Evolutionary conservation across 2,329 filamentous ascomycete species (phyloP).

Genomic region (Diaporthe eres): DNA sequence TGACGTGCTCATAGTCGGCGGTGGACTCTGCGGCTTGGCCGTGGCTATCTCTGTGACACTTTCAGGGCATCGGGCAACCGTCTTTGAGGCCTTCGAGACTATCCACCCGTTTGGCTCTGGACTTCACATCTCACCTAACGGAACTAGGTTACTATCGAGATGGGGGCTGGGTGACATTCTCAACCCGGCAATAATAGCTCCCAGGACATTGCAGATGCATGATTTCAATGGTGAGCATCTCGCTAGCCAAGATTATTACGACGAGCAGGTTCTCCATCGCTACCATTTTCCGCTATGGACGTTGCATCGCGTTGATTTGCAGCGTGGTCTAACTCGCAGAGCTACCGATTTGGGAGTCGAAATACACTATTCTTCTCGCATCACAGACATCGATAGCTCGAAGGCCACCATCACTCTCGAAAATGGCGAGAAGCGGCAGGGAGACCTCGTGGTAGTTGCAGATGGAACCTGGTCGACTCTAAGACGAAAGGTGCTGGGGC

Average conservation of each 20-base stretch:
- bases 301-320: slow-evolving; percentile 17
- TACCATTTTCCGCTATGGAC: slow-evolving; percentile 7
- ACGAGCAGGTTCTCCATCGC: neutral
- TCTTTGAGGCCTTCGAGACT: slow-evolving; percentile 20
- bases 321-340: neutral
- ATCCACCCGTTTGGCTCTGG: slow-evolving; percentile 15
- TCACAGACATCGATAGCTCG: neutral
- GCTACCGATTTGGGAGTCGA: neutral
- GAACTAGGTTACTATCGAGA: neutral
- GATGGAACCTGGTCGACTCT: slow-evolving; percentile 16
- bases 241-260: neutral
- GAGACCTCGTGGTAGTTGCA: slow-evolving; percentile 14
- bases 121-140: neutral
- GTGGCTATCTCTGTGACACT: neutral
- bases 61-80: slow-evolving; percentile 1
- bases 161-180: slow-evolving; percentile 1
- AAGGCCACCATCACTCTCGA: neutral
- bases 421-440: neutral
- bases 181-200: neutral
- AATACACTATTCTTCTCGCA: slow-evolving; percentile 2
- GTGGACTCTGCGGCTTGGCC: slow-evolving; percentile 14
- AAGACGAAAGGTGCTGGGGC: neutral
- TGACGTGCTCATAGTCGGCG: slow-evolving; percentile 20
- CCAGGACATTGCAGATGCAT: neutral
- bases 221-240: neutral